Base-by-base conservation (phyloP, 495 filamentous ascomycete species). In the Penicillium canariense region DNA sequence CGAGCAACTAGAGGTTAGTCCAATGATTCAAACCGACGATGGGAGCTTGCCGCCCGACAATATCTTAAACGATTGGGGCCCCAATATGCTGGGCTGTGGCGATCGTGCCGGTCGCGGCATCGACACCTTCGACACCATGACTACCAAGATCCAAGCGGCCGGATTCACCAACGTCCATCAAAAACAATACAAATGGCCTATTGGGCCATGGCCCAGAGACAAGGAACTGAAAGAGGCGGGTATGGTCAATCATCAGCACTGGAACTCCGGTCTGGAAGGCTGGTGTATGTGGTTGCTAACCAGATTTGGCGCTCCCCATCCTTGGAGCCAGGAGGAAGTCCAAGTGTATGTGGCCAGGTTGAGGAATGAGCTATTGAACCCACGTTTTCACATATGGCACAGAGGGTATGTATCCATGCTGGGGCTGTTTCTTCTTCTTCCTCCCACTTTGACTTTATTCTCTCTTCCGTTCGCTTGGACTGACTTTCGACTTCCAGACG, bases 191-290 rank as follows among this genome's bases (percentile, higher is more conserved):
- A 85, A 87, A 47, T 74, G 87, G 57, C 87, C 87, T 9, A 75
- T 87, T 51, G 85, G 85, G 1, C 76, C 79, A 1, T 90, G 87
- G 87, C 75, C 85, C 6, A 82, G 76, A 61, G 84, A 89, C 53
- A 78, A 75, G 35, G 72, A 77, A 14, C 61, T 87, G 57, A 89
- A 88, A 62, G 80, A 82, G 54, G 81, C 87, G 15, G 87, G 87
- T 60, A 70, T 75, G 48, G 81, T 81, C 18, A 84, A 87, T 47
- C 58, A 81, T 27, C 61, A 83, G 5, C 80, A 86, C 58, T 84
- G 86, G 31, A 65, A 82, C 5, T 53, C 54, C 22, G 65, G 61
- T 12, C 39, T 68, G 34, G 65, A 68, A 31, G 65, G 62, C 2
- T 68, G 57, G 51, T 48, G 54, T 34, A 67, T 66, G 60, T 66